Percentiles rank a stretch among this genome's conserved stretches.
phyloP scores from a whole-genome alignment of 495 filamentous ascomycete genomes.

The Cercophora newfieldiana region DNA sequence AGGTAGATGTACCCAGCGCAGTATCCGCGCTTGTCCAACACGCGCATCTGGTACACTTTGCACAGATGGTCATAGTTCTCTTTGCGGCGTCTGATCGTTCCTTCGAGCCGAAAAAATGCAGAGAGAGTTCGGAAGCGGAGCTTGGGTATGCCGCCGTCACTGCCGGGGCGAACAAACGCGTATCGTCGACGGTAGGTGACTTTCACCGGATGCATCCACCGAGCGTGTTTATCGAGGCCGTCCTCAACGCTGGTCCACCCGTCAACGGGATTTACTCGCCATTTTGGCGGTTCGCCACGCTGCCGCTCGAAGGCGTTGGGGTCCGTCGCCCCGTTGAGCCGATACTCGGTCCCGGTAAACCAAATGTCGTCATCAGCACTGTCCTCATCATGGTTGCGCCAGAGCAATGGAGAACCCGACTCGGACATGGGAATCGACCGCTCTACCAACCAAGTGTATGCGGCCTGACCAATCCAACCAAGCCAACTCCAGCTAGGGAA shows the following conservation, averaged over 20 bases:
- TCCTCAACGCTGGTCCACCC: not conserved
- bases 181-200: not conserved
- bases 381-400: not conserved
- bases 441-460: conserved; percentile 5
- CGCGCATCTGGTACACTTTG: not conserved
- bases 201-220: not conserved
- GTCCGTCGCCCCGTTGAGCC: not conserved
- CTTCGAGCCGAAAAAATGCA: not conserved
- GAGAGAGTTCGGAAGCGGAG: not conserved
- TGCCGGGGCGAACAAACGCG: not conserved
- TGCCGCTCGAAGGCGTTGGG: not conserved
- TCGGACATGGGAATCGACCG: conserved; percentile 3
- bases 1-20: not conserved
- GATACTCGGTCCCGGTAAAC: not conserved
- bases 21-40: not conserved
- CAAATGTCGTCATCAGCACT: not conserved
- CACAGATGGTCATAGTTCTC: not conserved
- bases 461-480: not conserved
- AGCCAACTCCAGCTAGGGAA: conserved; percentile 10
- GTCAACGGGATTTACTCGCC: not conserved
- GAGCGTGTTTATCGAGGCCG: not conserved
- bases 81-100: not conserved
- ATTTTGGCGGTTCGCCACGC: not conserved
- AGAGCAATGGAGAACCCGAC: not conserved
- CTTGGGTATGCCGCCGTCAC: not conserved